phyloP scores from a whole-genome alignment of 2,329 filamentous ascomycete genomes.

The Cyphellophora attinorum region DNA sequence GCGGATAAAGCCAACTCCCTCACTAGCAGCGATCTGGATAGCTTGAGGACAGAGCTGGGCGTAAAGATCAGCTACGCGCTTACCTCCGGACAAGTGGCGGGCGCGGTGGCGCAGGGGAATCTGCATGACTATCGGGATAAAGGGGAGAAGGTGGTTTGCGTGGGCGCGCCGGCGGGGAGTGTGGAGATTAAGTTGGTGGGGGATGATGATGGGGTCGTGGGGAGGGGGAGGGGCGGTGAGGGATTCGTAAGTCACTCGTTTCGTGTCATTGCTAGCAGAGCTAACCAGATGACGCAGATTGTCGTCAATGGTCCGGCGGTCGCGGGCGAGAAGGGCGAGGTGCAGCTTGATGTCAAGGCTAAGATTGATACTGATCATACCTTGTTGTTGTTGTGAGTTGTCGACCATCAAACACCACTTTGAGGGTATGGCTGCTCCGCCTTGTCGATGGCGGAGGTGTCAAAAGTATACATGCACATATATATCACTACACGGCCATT shows the following conservation, averaged over 20 bases:
- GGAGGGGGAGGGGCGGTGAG: slow-evolving; percentile 36
- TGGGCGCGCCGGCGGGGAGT: slow-evolving; percentile 71
- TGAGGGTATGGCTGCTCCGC: too few relatives aligned
- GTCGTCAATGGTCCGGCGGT: slow-evolving; percentile 15
- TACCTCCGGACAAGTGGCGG: slow-evolving; percentile 72
- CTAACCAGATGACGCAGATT: slow-evolving; percentile 5
- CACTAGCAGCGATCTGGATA: slow-evolving; percentile 61
- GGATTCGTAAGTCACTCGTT: not conserved
- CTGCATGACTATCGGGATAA: slow-evolving; percentile 71
- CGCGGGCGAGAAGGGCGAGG: slow-evolving; percentile 11
- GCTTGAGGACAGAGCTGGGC: slow-evolving; percentile 71
- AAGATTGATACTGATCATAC: slow-evolving; percentile 12
- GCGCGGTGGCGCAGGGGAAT: slow-evolving; percentile 77
- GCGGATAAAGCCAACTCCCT: slow-evolving; percentile 52
- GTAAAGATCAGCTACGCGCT: slow-evolving; percentile 79
- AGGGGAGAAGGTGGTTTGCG: slow-evolving; percentile 36
- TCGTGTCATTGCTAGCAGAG: not conserved
- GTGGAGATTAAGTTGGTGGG: slow-evolving; percentile 61
- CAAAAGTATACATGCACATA: too few relatives aligned
- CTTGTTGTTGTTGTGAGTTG: slow-evolving; percentile 7
- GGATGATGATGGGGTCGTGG: slow-evolving; percentile 23
- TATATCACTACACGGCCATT: too few relatives aligned
- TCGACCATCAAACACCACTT: too few relatives aligned
- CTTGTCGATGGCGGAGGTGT: too few relatives aligned
- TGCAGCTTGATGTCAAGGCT: slow-evolving; percentile 7